Percentiles rank a stretch among this genome's conserved stretches.
Conservation (phyloP, 257 asterid genomes). For the Solanum etuberosum region DNA sequence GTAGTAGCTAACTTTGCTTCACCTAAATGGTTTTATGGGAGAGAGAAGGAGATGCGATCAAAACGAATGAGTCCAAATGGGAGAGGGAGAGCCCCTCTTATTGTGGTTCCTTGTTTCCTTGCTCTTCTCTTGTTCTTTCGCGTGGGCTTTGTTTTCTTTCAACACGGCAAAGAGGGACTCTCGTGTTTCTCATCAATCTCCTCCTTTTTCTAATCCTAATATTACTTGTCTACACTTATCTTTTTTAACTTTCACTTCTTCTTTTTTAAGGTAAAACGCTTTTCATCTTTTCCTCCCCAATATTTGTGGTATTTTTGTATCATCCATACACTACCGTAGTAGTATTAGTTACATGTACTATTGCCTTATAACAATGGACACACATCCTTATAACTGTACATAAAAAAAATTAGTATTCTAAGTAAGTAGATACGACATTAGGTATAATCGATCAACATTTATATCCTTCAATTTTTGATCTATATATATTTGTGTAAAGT, state of each 20-base stretch:
- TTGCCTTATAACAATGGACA: not conserved
- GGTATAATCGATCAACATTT: not conserved
- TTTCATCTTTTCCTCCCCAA: not conserved
- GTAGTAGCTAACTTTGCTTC: not conserved
- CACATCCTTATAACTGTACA: not conserved
- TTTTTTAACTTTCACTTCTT: not conserved
- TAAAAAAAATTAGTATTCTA: not conserved
- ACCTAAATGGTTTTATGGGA: not conserved
- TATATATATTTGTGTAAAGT: not conserved
- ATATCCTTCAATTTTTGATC: too few relatives aligned
- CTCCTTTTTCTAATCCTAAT: not conserved
- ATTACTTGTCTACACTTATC: not conserved
- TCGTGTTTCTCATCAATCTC: constrained; percentile 19
- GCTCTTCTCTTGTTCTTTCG: constrained; percentile 8
- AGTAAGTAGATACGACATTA: not conserved
- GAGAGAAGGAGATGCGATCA: constrained; percentile 9
- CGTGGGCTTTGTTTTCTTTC: constrained; percentile 14
- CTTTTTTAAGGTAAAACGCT: not conserved
- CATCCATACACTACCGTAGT: not conserved
- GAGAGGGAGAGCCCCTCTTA: not conserved
- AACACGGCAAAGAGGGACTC: constrained; percentile 4
- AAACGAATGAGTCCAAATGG: constrained; percentile 20
- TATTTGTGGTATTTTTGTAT: not conserved
- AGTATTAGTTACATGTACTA: not conserved
- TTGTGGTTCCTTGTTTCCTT: constrained; percentile 5